phyloP scores from a whole-genome alignment of 2,329 filamentous ascomycete genomes.

The Trichoderma pleuroti region DNA sequence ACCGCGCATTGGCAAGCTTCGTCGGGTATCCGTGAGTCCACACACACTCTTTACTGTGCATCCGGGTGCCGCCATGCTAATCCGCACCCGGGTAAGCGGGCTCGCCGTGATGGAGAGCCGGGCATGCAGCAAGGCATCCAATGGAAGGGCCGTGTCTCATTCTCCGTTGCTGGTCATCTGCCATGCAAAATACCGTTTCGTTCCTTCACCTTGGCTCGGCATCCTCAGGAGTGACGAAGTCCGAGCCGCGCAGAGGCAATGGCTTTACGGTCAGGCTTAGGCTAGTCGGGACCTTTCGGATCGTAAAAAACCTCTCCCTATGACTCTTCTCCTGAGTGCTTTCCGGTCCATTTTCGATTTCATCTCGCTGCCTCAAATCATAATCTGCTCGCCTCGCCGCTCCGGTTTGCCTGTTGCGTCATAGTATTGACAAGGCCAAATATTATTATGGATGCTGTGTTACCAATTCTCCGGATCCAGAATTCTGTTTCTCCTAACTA shows the following conservation, averaged over 20 bases:
- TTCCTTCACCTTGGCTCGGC: background rate
- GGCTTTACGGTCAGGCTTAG: background rate
- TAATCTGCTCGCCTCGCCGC: background rate
- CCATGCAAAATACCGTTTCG: background rate
- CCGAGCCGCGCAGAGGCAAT: background rate
- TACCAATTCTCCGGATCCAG: background rate
- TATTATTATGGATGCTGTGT: background rate
- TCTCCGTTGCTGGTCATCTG: slow-evolving; percentile 5
- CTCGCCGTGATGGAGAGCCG: slow-evolving; percentile 3
- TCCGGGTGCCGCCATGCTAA: background rate
- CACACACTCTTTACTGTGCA: background rate
- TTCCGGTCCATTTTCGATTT: slow-evolving; percentile 8
- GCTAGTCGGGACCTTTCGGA: slow-evolving; percentile 10
- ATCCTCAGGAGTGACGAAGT: background rate
- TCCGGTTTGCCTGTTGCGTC: background rate
- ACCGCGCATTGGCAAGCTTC: background rate
- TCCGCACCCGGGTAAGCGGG: slow-evolving; percentile 10
- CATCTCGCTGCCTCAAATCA: background rate
- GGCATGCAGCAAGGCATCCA: slow-evolving; percentile 2
- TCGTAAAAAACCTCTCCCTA: background rate
- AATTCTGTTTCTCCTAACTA: background rate
- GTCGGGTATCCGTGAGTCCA: background rate
- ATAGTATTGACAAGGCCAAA: background rate
- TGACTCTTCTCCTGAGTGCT: slow-evolving; percentile 1
- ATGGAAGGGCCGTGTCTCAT: background rate